Conservation (phyloP, 345 rosid species). For the Anastatica hierochuntica region DNA sequence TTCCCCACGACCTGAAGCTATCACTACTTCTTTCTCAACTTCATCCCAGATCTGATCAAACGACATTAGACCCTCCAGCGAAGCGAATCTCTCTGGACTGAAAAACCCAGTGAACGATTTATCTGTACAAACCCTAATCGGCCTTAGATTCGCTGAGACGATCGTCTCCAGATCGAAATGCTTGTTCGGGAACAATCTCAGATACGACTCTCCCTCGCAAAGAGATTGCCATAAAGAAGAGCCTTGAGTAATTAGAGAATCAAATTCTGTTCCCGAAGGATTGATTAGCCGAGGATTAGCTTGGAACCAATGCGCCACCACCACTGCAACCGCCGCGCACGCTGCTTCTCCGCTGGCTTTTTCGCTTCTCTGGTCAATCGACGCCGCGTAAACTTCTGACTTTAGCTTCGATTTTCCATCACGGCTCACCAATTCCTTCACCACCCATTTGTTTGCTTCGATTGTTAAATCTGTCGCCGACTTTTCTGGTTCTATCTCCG, state of each 20-base stretch:
- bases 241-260: conserved; percentile 22
- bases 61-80: conserved; percentile 31
- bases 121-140: conserved; percentile 20
- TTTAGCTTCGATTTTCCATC: conserved; percentile 23
- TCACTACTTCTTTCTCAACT: conserved; percentile 19
- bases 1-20: neutral
- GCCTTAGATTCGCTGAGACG: conserved; percentile 20
- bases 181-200: conserved; percentile 16
- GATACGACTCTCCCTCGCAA: conserved; percentile 14
- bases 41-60: conserved; percentile 50
- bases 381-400: conserved; percentile 21
- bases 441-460: conserved; percentile 16
- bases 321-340: conserved; percentile 22
- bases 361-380: conserved; percentile 28
- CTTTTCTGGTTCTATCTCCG: conserved; percentile 1
- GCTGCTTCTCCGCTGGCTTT: conserved; percentile 30
- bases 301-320: conserved; percentile 26
- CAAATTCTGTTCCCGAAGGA: conserved; percentile 20
- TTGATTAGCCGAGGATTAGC: conserved; percentile 6
- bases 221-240: conserved; percentile 24
- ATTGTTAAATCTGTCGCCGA: neutral
- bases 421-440: conserved; percentile 18
- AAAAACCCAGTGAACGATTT: conserved; percentile 47
- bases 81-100: conserved; percentile 38
- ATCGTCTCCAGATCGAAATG: conserved; percentile 26